Evolutionary conservation across 768 basidiomycete genomes (phyloP), one percentile per base, ranked within the genome.

Genomic region (Leccinum incarnatum): DNA sequence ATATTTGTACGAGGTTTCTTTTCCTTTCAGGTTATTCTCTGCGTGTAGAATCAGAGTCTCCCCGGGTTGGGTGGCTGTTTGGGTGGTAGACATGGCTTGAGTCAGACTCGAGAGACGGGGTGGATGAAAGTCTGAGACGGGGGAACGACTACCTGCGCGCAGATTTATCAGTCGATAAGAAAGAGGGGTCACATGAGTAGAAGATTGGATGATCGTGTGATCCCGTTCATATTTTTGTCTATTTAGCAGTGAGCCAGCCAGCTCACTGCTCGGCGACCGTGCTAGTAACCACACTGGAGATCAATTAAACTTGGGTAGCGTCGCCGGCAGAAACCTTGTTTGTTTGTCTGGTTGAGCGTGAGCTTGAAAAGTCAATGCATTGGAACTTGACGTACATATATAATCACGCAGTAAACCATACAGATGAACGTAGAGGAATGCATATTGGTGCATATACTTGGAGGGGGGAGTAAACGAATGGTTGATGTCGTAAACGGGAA

Each of bases 1-100:
- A 71, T 92, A 93, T 46, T 76, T 76, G 75, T 93, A 92, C 8
- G 11, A 0, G n/a, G 52, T 9, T 21, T 58, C 62, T 49, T 64
- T 53, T 21, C 25, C 55, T 29, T 63, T 48, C 14, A 25, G 8
- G 30, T 36, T 34, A 23, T 57, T 45, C 40, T 54, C 53, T 40
- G 40, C 45, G 47, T 49, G 56, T 5, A 66, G 63, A 23, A 50
- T 30, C 17, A 62, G 54, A 30, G 47, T 34, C 12, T 40, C n/a
- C 11, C 25, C 45, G 9, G 55, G 7, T 54, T 53, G 59, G 5
- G 60, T 54, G 46, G 66, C 15, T 12, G 60, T 67, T 68, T 68
- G 55, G 17, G 62, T 47, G 27, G 34, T 27, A 10, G 62, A 55
- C 67, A 69, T 67, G 9, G 36, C 23, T 5, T 23, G 29, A 29